Percentiles rank a stretch among this genome's conserved stretches.
Conservation (phyloP, 2,329 filamentous ascomycete genomes). For the Cytospora piceicola region DNA sequence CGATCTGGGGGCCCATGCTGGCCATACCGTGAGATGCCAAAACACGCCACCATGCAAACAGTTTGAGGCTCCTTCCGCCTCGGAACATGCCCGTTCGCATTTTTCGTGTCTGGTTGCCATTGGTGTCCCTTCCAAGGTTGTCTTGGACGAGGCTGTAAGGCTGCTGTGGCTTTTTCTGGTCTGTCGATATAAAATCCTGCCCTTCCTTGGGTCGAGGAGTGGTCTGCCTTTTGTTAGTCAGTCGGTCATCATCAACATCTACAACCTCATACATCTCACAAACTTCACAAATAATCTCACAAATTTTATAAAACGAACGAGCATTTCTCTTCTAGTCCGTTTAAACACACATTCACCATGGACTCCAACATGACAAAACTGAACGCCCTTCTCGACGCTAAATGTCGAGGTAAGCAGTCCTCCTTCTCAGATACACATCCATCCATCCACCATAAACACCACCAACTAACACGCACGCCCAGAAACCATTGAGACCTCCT, state of each 20-base stretch:
- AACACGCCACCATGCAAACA: not conserved
- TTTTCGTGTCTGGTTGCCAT: constrained; percentile 5
- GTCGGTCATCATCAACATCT: not conserved
- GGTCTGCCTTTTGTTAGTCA: not conserved
- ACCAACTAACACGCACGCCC: constrained; percentile 1
- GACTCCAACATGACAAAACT: constrained; percentile 5
- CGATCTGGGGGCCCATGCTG: constrained; percentile 19
- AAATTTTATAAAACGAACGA: not conserved
- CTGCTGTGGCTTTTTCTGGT: constrained; percentile 22
- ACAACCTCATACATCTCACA: not conserved
- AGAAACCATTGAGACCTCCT: constrained; percentile 39
- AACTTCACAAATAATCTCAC: not conserved
- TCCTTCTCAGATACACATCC: no score
- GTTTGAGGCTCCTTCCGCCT: constrained; percentile 21
- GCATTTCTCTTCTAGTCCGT: not conserved
- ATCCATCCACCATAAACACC: not conserved
- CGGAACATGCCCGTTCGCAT: constrained; percentile 21
- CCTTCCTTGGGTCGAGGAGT: constrained; percentile 15
- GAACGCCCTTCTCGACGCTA: constrained; percentile 23
- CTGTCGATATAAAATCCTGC: constrained; percentile 21
- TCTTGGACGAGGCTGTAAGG: constrained; percentile 34
- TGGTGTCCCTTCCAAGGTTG: constrained; percentile 1
- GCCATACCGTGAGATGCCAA: constrained; percentile 16
- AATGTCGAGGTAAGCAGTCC: constrained; percentile 29
- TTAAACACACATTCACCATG: constrained; percentile 6